Evolutionary conservation across 23 red algal genomes (phyloP).

Genomic region (Pyropia yezoensis): DNA sequence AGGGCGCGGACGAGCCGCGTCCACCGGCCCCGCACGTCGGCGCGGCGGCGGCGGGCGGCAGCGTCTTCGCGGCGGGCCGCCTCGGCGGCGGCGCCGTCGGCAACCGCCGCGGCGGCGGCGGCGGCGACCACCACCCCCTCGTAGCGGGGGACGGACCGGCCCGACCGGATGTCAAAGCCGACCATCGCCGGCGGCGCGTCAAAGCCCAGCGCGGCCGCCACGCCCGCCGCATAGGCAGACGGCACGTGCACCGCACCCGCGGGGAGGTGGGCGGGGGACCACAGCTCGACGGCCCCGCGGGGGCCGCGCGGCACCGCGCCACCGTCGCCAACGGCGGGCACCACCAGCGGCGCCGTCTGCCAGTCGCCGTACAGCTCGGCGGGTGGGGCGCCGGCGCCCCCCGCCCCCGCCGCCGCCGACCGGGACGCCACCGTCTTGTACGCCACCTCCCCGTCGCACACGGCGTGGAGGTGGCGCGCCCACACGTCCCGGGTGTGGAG

Average conservation of each 20-base stretch:
- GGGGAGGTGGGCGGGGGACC: conserved; percentile 77
- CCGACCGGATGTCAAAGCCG: conserved; percentile 75
- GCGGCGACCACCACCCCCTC: conserved; percentile 76
- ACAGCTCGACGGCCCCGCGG: conserved; percentile 81
- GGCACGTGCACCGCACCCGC: conserved; percentile 52
- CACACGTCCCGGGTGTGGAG: conserved; percentile 83
- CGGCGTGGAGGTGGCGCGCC: conserved; percentile 68
- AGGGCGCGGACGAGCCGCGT: conserved; percentile 26
- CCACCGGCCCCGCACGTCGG: conserved; percentile 38
- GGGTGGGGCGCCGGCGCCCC: conserved; percentile 2
- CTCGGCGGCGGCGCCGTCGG: conserved; percentile 42
- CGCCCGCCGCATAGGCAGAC: conserved; percentile 38
- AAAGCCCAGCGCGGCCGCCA: conserved; percentile 49
- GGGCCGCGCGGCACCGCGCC: conserved; percentile 35
- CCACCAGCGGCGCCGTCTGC: conserved; percentile 65
- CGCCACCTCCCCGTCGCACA: conserved; percentile 37
- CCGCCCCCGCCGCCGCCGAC: neutral
- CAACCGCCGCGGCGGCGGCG: conserved; percentile 44
- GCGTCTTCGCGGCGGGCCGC: conserved; percentile 15
- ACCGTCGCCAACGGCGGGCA: conserved; percentile 34
- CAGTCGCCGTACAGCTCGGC: conserved; percentile 84
- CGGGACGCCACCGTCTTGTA: conserved; percentile 65
- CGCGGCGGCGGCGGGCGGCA: conserved; percentile 10
- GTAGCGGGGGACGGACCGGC: conserved; percentile 63
- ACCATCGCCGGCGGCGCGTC: conserved; percentile 88